Percentiles rank a stretch among this genome's conserved stretches.
Conservation (phyloP, 768 basidiomycete genomes). For the Dioszegia crocea region DNA sequence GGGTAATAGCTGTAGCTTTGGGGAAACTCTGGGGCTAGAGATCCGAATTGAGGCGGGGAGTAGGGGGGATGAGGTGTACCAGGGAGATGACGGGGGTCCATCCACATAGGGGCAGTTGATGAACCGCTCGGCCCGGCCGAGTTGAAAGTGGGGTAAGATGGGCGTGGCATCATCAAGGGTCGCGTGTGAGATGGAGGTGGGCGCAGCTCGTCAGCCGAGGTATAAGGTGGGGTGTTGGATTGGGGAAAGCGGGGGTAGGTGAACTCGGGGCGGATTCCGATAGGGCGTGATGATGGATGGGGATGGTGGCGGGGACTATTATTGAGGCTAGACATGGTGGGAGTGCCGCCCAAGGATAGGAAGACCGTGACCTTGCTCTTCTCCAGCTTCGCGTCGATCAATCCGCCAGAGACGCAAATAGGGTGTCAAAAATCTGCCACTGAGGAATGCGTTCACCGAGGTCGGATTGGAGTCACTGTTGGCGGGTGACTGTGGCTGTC, state of each 20-base stretch:
- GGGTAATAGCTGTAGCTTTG: background rate
- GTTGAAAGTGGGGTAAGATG: background rate
- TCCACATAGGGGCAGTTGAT: background rate
- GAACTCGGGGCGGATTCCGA: conserved; percentile 1
- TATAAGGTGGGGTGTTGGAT: conserved; percentile 3
- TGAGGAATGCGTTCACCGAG: no score
- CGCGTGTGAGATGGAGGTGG: background rate
- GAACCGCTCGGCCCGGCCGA: background rate
- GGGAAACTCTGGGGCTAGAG: background rate
- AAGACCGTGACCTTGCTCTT: no score
- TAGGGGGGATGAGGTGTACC: background rate
- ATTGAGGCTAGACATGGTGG: background rate
- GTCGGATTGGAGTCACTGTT: no score
- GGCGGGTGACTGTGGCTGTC: no score
- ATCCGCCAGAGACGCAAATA: background rate
- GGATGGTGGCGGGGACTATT: background rate
- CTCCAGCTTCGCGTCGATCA: background rate
- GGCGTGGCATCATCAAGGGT: conserved; percentile 1
- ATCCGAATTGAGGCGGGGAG: background rate
- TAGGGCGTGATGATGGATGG: background rate
- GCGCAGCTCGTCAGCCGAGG: conserved; percentile 4
- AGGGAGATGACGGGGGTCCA: background rate
- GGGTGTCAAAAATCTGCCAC: no score
- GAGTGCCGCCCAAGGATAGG: background rate
- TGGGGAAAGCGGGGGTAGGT: background rate